Conservation (phyloP, 2,329 filamentous ascomycete genomes). For the Beauveria bassiana region DNA sequence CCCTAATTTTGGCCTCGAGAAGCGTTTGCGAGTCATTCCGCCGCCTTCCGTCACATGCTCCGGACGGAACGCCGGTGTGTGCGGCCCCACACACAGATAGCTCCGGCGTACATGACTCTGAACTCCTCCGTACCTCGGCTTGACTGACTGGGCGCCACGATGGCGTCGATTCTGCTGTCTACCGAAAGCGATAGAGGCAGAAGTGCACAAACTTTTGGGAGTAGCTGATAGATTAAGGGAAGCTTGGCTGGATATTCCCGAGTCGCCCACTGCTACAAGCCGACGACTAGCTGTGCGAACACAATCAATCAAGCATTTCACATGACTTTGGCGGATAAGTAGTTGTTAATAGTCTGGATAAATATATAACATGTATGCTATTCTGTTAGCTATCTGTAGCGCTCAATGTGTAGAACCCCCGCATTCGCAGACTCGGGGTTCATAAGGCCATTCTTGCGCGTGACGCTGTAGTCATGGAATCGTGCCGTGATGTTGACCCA, state of each 20-base stretch:
- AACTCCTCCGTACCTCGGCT: background rate
- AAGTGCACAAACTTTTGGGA: too few relatives aligned
- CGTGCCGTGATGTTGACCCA: too few relatives aligned
- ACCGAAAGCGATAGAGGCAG: background rate
- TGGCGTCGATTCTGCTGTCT: too few relatives aligned
- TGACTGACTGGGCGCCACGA: background rate
- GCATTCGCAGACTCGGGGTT: background rate
- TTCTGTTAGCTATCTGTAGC: constrained; percentile 21
- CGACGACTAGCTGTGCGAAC: too few relatives aligned
- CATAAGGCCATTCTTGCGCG: too few relatives aligned
- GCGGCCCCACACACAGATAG: background rate
- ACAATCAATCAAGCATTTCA: background rate
- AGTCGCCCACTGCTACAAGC: too few relatives aligned
- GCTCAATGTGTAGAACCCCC: background rate
- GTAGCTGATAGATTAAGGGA: background rate
- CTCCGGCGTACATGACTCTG: background rate
- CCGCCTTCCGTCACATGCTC: background rate
- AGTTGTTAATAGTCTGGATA: background rate
- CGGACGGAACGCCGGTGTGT: background rate
- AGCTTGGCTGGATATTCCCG: too few relatives aligned
- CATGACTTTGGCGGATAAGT: background rate
- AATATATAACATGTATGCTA: constrained; percentile 30
- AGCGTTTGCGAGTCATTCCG: background rate
- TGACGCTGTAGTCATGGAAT: too few relatives aligned
- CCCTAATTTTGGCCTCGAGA: too few relatives aligned